phyloP scores from a whole-genome alignment of 2,329 filamentous ascomycete genomes.

The Epichloe uncinata region DNA sequence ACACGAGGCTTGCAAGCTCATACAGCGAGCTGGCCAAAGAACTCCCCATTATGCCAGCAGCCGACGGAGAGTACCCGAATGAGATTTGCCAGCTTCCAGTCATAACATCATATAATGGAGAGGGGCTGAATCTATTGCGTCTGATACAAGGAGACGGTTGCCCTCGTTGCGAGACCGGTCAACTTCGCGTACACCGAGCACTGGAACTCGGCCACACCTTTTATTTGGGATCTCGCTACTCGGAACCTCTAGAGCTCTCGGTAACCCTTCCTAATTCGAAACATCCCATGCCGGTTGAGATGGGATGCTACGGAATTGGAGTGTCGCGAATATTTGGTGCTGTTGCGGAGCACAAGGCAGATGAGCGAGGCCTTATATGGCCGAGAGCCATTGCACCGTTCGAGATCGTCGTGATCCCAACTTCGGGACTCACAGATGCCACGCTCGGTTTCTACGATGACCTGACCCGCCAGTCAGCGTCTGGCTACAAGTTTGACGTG shows the following conservation, averaged over 20 bases:
- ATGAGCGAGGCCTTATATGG: conserved; percentile 72
- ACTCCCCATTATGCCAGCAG: conserved; percentile 14
- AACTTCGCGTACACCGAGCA: conserved; percentile 53
- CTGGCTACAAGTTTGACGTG: conserved; percentile 37
- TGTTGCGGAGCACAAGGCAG: conserved; percentile 61
- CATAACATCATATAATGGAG: conserved; percentile 13
- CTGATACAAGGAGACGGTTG: conserved; percentile 58
- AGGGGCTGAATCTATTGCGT: conserved; percentile 46
- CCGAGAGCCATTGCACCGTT: conserved; percentile 77
- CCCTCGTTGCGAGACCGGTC: conserved; percentile 51
- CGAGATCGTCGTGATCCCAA: conserved; percentile 54
- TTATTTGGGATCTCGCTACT: conserved; percentile 82
- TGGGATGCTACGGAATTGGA: conserved; percentile 96
- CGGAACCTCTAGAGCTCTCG: conserved; percentile 53
- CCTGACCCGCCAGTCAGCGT: conserved; percentile 22
- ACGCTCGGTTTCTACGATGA: conserved; percentile 50
- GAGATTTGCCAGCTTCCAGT: not conserved
- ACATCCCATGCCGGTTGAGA: conserved; percentile 50
- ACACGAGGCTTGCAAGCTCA: conserved; percentile 15
- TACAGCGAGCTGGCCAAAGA: conserved; percentile 13
- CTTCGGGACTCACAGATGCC: conserved; percentile 31
- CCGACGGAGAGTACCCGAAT: conserved; percentile 1
- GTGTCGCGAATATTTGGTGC: conserved; percentile 83
- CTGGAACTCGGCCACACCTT: conserved; percentile 95
- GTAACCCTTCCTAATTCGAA: conserved; percentile 30